A percentile compares a stretch with the other conserved stretches of the same genome.
Conservation (phyloP, 768 basidiomycete genomes). For the Lactifluus subvellereus region DNA sequence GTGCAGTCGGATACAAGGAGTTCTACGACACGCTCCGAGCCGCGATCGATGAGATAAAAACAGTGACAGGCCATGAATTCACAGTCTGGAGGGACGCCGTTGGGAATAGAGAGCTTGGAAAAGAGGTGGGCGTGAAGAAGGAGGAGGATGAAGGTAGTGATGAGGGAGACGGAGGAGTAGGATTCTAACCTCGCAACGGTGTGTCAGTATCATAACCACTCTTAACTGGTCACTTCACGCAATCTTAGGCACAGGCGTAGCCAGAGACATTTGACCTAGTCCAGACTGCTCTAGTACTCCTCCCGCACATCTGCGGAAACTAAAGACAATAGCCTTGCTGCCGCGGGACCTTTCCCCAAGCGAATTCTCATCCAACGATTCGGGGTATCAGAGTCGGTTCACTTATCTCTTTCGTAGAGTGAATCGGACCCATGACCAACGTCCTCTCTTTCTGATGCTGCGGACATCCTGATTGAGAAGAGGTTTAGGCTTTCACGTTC, state of each 20-base stretch:
- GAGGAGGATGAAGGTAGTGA: conserved; percentile 42
- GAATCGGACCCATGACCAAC: too few species aligned
- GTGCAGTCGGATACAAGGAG: conserved; percentile 22
- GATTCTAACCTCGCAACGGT: neutral
- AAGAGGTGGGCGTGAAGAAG: conserved; percentile 46
- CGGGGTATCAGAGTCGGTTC: neutral
- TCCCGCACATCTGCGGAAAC: neutral
- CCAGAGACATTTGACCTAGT: neutral
- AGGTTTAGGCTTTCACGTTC: neutral
- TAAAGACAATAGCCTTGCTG: neutral
- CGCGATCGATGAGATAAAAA: conserved; percentile 48
- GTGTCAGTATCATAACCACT: neutral
- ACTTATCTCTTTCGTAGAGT: neutral
- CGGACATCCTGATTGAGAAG: neutral
- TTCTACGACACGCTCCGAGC: conserved; percentile 50
- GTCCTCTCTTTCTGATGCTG: neutral
- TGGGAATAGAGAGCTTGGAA: conserved; percentile 55
- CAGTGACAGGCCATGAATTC: conserved; percentile 56
- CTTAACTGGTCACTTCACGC: neutral
- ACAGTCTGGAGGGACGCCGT: conserved; percentile 72
- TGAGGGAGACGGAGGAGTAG: conserved; percentile 30
- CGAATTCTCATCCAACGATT: neutral
- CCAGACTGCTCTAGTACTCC: neutral
- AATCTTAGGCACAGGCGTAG: neutral
- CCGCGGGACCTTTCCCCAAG: neutral